Evolutionary conservation across 2,329 filamentous ascomycete genomes (phyloP).

Genomic region (Rhinocladiella mackenziei): DNA sequence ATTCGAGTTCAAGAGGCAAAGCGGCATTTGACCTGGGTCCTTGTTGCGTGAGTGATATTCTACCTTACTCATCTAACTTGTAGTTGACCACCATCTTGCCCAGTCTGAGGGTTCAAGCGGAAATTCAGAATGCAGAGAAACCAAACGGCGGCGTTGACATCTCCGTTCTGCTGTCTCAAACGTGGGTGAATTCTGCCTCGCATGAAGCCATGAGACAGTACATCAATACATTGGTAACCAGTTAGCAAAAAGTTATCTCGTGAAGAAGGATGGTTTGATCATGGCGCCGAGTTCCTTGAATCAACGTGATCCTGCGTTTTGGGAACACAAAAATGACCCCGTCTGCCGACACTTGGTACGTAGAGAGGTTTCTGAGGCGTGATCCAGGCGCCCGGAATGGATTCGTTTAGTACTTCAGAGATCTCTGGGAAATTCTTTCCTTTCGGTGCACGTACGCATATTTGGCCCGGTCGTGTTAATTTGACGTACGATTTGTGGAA

Average conservation of each 20-base stretch:
- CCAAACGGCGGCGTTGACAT: slow-evolving; percentile 38
- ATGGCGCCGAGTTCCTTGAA: slow-evolving; percentile 18
- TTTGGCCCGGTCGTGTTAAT: slow-evolving; percentile 39
- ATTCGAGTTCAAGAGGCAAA: slow-evolving; percentile 21
- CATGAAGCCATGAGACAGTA: slow-evolving; percentile 43
- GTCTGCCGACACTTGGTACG: slow-evolving; percentile 19
- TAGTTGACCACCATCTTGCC: background rate
- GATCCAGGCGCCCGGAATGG: slow-evolving; percentile 12
- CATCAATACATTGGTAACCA: slow-evolving; percentile 31
- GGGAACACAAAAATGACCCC: slow-evolving; percentile 16
- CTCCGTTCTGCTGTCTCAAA: slow-evolving; percentile 38
- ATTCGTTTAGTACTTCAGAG: slow-evolving; percentile 16
- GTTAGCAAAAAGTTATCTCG: slow-evolving; percentile 15
- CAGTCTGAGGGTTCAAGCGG: slow-evolving; percentile 39
- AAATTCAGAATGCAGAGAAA: slow-evolving; percentile 38
- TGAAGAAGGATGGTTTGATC: slow-evolving; percentile 19
- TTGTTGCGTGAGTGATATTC: slow-evolving; percentile 25
- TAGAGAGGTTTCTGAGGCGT: slow-evolving; percentile 25
- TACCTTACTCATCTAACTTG: background rate
- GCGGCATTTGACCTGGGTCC: slow-evolving; percentile 37
- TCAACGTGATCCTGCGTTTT: slow-evolving; percentile 22
- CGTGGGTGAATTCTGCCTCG: slow-evolving; percentile 40
- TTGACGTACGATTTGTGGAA: slow-evolving; percentile 21
- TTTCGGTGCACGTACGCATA: slow-evolving; percentile 36
- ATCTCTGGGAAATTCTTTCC: slow-evolving; percentile 29